Percentiles rank a stretch among this genome's conserved stretches.
phyloP scores from a whole-genome alignment of 169 alveolate species.

The Prorocentrum cordatum region DNA sequence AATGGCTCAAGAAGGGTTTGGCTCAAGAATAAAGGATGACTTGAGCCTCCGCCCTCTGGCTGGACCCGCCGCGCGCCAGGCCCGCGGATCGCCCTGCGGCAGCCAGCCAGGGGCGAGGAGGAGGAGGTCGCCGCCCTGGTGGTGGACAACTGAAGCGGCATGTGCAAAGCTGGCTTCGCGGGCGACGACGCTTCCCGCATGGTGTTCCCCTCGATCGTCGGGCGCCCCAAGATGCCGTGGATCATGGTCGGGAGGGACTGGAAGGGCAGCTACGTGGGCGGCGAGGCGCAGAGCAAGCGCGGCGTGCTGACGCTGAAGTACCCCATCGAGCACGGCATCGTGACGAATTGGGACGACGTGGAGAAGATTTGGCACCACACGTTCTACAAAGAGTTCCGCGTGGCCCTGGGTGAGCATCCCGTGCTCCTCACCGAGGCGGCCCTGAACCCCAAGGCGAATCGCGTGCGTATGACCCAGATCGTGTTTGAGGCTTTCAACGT shows the following conservation, averaged over 20 bases:
- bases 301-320: conserved; percentile 93
- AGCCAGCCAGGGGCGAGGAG: too few relatives aligned
- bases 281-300: conserved; percentile 97
- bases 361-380: conserved; percentile 80
- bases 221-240: conserved; percentile 86
- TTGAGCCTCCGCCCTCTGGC: too few relatives aligned
- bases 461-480: conserved; percentile 77
- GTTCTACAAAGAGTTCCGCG: conserved; percentile 93
- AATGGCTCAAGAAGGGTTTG: too few relatives aligned
- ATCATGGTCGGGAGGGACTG: conserved; percentile 95
- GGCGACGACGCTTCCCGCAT: conserved; percentile 99
- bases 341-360: conserved; percentile 91
- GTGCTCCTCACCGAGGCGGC: conserved; percentile 96
- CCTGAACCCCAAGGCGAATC: conserved; percentile 91
- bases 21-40: too few relatives aligned
- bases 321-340: conserved; percentile 99
- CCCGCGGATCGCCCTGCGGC: too few relatives aligned
- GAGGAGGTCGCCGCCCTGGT: too few relatives aligned
- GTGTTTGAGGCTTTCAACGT: conserved; percentile 90
- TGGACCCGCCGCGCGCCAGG: too few relatives aligned
- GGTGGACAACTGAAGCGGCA: conserved; percentile 97
- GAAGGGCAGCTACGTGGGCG: conserved; percentile 95
- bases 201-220: conserved; percentile 97
- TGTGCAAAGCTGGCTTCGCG: conserved; percentile 98
- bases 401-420: conserved; percentile 92